phyloP scores from a whole-genome alignment of 495 filamentous ascomycete species.

The Cairneyella variabilis region DNA sequence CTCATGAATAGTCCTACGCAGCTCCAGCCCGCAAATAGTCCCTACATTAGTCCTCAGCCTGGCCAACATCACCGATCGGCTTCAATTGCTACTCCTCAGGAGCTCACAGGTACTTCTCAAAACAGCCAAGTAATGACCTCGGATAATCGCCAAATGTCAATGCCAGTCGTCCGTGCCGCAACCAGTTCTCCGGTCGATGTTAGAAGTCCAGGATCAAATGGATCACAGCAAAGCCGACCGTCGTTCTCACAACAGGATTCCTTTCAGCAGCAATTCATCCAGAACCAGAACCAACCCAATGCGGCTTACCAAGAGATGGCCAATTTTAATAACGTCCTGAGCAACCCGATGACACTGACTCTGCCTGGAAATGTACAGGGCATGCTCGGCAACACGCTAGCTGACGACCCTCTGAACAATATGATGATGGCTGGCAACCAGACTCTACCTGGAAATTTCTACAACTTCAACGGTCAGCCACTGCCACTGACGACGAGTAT shows the following conservation, averaged over 20 bases:
- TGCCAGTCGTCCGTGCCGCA: conserved; percentile 30
- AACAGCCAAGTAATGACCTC: conserved; percentile 22
- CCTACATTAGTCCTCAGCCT: no score
- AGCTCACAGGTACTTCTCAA: conserved; percentile 10
- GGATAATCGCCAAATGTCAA: conserved; percentile 30
- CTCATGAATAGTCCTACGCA: no score
- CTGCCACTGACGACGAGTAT: conserved; percentile 2
- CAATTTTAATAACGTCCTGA: conserved; percentile 1
- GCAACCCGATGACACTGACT: conserved; percentile 34
- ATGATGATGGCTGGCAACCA: conserved; percentile 43
- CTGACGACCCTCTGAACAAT: conserved; percentile 37
- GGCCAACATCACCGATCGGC: conserved; percentile 34
- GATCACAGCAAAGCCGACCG: no score
- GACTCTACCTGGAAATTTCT: not conserved
- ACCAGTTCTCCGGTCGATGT: conserved; percentile 24
- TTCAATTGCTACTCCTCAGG: conserved; percentile 35
- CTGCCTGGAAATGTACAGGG: conserved; percentile 47
- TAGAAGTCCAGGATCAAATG: no score
- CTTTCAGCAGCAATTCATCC: conserved; percentile 24
- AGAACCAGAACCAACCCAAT: no score
- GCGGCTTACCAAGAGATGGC: conserved; percentile 17
- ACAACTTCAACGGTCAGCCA: conserved; percentile 6
- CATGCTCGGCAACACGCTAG: conserved; percentile 40
- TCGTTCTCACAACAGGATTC: conserved; percentile 23
- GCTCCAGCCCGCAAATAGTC: no score